Percentiles rank a stretch among this genome's conserved stretches.
These are phyloP conservation scores for Asterophora lycoperdoides DNA, from an alignment of 768 basidiomycete genomes.

Conservation along the genomic window DNA sequence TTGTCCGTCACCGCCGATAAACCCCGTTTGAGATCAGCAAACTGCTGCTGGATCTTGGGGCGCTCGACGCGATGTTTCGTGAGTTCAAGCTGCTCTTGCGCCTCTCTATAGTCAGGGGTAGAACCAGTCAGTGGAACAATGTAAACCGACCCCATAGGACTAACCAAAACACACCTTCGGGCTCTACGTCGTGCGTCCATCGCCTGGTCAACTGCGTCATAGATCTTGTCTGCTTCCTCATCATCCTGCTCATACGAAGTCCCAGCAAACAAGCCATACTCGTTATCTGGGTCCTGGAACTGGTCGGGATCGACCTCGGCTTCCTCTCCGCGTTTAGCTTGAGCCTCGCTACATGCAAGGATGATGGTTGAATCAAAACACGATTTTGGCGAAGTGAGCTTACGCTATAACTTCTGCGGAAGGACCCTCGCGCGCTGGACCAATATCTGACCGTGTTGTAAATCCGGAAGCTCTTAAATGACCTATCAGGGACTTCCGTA, in stretches of 20 bases:
- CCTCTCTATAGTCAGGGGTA: constrained; percentile 24
- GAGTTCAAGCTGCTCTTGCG: constrained; percentile 25
- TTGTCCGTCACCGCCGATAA: constrained; percentile 80
- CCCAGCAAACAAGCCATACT: constrained; percentile 92
- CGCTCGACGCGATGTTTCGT: constrained; percentile 79
- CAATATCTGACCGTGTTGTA: constrained; percentile 97
- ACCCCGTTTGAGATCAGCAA: constrained; percentile 91
- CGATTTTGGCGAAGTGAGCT: constrained; percentile 24
- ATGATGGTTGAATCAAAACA: not conserved
- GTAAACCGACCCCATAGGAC: constrained; percentile 24
- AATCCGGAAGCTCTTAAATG: constrained; percentile 84
- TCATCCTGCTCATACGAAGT: constrained; percentile 97
- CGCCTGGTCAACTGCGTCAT: constrained; percentile 83
- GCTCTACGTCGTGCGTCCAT: constrained; percentile 85
- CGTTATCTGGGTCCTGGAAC: constrained; percentile 96
- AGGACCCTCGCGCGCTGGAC: constrained; percentile 93
- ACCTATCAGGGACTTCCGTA: constrained; percentile 5
- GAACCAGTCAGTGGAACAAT: constrained; percentile 22
- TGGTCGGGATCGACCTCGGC: constrained; percentile 84
- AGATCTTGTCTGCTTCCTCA: constrained; percentile 95
- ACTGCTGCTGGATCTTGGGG: constrained; percentile 95
- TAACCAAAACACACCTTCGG: constrained; percentile 66
- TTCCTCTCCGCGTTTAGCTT: constrained; percentile 84
- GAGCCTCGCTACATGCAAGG: constrained; percentile 66
- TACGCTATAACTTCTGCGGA: constrained; percentile 88